Conservation (phyloP, 805 yeast genomes). For the Candida insectorum region DNA sequence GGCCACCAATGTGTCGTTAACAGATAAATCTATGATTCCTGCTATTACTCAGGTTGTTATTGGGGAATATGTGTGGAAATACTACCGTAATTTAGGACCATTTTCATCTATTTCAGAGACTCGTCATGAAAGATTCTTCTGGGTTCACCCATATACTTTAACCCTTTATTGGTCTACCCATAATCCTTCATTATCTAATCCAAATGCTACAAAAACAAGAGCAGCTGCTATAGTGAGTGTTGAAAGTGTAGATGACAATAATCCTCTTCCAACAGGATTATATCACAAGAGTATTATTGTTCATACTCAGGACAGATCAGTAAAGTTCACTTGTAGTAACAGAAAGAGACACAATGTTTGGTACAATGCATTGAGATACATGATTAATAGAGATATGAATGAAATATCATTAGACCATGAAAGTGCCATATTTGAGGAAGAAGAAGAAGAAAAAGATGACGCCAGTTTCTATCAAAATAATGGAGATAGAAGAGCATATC, state of each 20-base stretch:
- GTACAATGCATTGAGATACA: slow-evolving; percentile 77
- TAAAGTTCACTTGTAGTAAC: slow-evolving; percentile 84
- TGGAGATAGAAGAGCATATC: slow-evolving; percentile 20
- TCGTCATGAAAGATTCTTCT: slow-evolving; percentile 88
- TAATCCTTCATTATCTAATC: slow-evolving; percentile 73
- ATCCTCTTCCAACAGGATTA: slow-evolving; percentile 86
- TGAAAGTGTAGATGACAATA: slow-evolving; percentile 76
- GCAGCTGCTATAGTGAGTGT: slow-evolving; percentile 80
- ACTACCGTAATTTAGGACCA: slow-evolving; percentile 74
- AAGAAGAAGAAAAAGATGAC: slow-evolving; percentile 12
- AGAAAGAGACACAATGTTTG: slow-evolving; percentile 87
- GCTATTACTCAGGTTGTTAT: slow-evolving; percentile 89
- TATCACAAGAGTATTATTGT: slow-evolving; percentile 81
- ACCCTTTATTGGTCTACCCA: slow-evolving; percentile 86
- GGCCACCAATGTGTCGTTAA: slow-evolving; percentile 61
- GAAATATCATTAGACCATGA: slow-evolving; percentile 46
- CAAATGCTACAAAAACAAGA: slow-evolving; percentile 62
- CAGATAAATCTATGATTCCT: slow-evolving; percentile 71
- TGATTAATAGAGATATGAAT: slow-evolving; percentile 63
- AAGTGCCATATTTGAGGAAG: slow-evolving; percentile 14
- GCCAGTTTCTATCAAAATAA: slow-evolving; percentile 13
- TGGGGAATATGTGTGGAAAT: slow-evolving; percentile 87
- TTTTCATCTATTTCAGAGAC: slow-evolving; percentile 70
- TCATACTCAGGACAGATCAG: slow-evolving; percentile 58
- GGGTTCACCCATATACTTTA: slow-evolving; percentile 93